Evolutionary conservation across 805 yeast genomes (phyloP).

Genomic region (Ogataea minuta): DNA sequence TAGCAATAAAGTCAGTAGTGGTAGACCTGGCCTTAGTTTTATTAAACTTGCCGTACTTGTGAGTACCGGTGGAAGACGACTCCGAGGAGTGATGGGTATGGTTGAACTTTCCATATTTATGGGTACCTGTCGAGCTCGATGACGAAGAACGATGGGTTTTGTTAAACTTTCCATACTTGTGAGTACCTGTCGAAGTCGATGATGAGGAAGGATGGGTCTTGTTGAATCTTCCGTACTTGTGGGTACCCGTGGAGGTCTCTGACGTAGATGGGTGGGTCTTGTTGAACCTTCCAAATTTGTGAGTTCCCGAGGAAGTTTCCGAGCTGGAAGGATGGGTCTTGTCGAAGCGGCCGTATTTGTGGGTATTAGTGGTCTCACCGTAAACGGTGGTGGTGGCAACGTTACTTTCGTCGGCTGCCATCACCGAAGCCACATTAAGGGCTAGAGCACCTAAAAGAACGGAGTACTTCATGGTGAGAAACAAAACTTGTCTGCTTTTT

Average conservation of each 20-base stretch:
- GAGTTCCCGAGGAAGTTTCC: constrained; percentile 39
- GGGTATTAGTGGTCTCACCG: constrained; percentile 31
- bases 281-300: constrained; percentile 49
- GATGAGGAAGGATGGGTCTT: constrained; percentile 37
- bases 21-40: constrained; percentile 43
- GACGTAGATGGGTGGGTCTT: constrained; percentile 42
- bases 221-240: constrained; percentile 56
- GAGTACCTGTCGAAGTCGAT: constrained; percentile 39
- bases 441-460: constrained; percentile 36
- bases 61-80: constrained; percentile 38
- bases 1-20: constrained; percentile 35
- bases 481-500: constrained; percentile 8
- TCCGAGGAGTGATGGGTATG: constrained; percentile 37
- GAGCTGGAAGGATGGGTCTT: constrained; percentile 37
- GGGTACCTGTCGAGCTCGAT: constrained; percentile 45
- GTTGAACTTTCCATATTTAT: constrained; percentile 56
- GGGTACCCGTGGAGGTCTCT: constrained; percentile 45
- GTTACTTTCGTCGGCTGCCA: constrained; percentile 31
- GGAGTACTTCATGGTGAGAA: constrained; percentile 39
- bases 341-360: constrained; percentile 52
- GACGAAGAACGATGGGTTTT: constrained; percentile 39
- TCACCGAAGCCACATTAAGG: constrained; percentile 35
- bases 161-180: constrained; percentile 49
- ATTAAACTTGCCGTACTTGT: constrained; percentile 48
- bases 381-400: constrained; percentile 36